Base-by-base conservation (phyloP, 2,329 filamentous ascomycete species). In the Penicillium sp. region DNA sequence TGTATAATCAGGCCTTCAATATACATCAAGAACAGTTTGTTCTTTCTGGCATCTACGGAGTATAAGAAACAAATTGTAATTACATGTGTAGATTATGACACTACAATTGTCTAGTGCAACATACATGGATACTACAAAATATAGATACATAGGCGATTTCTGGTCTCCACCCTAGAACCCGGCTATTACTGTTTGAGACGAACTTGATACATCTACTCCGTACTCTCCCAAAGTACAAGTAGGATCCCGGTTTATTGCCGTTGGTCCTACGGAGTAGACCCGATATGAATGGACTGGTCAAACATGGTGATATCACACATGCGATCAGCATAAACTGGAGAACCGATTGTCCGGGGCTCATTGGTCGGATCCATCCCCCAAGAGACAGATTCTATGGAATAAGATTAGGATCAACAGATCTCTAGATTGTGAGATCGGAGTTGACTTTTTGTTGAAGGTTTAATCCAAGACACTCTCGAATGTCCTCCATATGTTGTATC, bases 361-460 rank as follows among this genome's bases (percentile, higher is more conserved):
- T 51, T 51, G 49, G 49, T 31, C 6, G 4, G 39, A 34, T 25
- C 19, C 21, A 46, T 46, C 48, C 27, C 33, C 53, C 47, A 29
- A 55, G 36, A 25, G 43, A 43, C 31, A 36, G 47, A 38, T 52
- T 39, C 21, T 10, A 39, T 49, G 21, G 45, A 19, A 16, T 54
- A 51, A 60, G 40, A 65, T 62, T 62, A 36, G 36, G 63, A 64
- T 65, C 62, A 53, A 29, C 39, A 39, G 56, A 61, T 64, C 55
- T 57, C 21, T 31, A 49, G 27, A 41, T 40, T 50, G 39, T 34
- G 41, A 45, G 51, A 51, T 54, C 49, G 38, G 50, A 41, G 46
- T 48, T 36, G 11, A n/a, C 15, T 21, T 21, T 31, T 38, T 7
- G 16, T 29, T 15, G 21, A 21, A 51, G 45, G 40, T 23, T n/a